Conservation (phyloP, 495 filamentous ascomycete species). For the Immersiella caudata region DNA sequence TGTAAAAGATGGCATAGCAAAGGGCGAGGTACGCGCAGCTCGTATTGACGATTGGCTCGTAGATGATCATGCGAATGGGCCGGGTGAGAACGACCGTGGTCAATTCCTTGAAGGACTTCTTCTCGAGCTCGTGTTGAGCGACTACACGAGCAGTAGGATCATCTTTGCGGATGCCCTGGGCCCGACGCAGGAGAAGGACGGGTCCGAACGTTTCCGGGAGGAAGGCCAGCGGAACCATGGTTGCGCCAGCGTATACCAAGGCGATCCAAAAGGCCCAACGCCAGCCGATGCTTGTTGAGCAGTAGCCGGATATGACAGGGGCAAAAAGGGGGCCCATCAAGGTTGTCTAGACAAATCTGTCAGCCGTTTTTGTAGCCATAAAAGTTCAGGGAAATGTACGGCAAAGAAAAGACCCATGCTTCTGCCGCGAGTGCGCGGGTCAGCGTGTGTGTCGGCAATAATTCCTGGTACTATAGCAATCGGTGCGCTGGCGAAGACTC, state of each 20-base stretch:
- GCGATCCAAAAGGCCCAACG: slow-evolving; percentile 68
- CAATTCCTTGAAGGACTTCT: slow-evolving; percentile 36
- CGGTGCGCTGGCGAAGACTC: slow-evolving; percentile 65
- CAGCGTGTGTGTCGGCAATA: slow-evolving; percentile 67
- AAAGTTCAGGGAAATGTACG: not conserved
- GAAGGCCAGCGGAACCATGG: slow-evolving; percentile 51
- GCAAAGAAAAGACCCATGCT: slow-evolving; percentile 69
- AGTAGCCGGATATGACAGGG: slow-evolving; percentile 69
- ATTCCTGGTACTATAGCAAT: slow-evolving; percentile 73
- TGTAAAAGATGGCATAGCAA: slow-evolving; percentile 75
- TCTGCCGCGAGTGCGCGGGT: slow-evolving; percentile 62
- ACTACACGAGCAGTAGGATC: slow-evolving; percentile 43
- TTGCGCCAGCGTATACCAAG: slow-evolving; percentile 58
- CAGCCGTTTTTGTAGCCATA: not conserved
- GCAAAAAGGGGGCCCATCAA: slow-evolving; percentile 68
- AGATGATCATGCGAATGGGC: slow-evolving; percentile 48
- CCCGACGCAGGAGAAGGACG: slow-evolving; percentile 59
- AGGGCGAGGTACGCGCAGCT: slow-evolving; percentile 69
- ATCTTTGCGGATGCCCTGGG: slow-evolving; percentile 52
- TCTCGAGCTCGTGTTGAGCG: slow-evolving; percentile 42
- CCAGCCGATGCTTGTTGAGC: slow-evolving; percentile 61
- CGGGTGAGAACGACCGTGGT: slow-evolving; percentile 44
- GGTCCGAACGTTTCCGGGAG: slow-evolving; percentile 67
- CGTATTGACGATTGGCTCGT: slow-evolving; percentile 56
- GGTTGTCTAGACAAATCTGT: slow-evolving; percentile 50